Percentiles rank a stretch among this genome's conserved stretches.
These are phyloP conservation scores for Phytophthora crassamura DNA, from an alignment of 352 stramenopile species.

Conservation along the genomic window DNA sequence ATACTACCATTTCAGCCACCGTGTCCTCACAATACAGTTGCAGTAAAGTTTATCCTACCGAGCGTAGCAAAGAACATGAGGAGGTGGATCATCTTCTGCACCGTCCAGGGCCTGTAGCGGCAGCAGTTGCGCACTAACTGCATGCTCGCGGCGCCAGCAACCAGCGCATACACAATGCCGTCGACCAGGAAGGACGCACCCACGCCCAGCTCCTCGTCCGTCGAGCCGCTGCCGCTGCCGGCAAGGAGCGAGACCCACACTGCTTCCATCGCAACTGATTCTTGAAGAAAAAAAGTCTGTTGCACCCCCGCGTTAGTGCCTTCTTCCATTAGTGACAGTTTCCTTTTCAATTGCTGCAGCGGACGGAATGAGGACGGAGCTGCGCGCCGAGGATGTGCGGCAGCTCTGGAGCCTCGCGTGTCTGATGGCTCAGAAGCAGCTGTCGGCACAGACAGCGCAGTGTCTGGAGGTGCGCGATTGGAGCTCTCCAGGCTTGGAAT, in stretches of 20 bases:
- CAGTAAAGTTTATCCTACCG: constrained; percentile 35
- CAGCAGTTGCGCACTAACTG: constrained; percentile 88
- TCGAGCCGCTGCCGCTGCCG: constrained; percentile 12
- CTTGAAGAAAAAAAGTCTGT: constrained; percentile 28
- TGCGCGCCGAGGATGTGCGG: constrained; percentile 38
- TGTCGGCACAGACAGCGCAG: constrained; percentile 44
- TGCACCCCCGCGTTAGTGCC: constrained; percentile 27
- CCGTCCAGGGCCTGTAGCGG: constrained; percentile 83
- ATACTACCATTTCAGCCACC: background rate
- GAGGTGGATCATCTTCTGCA: constrained; percentile 90
- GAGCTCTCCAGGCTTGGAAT: no score
- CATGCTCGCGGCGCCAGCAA: constrained; percentile 59
- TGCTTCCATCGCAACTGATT: constrained; percentile 15
- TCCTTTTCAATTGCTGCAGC: constrained; percentile 13
- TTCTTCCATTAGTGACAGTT: background rate
- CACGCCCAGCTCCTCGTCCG: constrained; percentile 56
- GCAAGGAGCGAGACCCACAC: constrained; percentile 19
- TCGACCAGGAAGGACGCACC: constrained; percentile 72
- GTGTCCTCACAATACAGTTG: background rate
- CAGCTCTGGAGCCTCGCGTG: constrained; percentile 75
- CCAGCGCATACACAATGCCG: constrained; percentile 69
- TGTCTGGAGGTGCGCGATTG: constrained; percentile 55
- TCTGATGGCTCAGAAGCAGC: constrained; percentile 47
- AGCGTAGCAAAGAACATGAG: constrained; percentile 84
- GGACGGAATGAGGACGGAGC: constrained; percentile 12